Conservation (phyloP, 148 eudicot species). For the Amaranthus hypochondriacus region DNA sequence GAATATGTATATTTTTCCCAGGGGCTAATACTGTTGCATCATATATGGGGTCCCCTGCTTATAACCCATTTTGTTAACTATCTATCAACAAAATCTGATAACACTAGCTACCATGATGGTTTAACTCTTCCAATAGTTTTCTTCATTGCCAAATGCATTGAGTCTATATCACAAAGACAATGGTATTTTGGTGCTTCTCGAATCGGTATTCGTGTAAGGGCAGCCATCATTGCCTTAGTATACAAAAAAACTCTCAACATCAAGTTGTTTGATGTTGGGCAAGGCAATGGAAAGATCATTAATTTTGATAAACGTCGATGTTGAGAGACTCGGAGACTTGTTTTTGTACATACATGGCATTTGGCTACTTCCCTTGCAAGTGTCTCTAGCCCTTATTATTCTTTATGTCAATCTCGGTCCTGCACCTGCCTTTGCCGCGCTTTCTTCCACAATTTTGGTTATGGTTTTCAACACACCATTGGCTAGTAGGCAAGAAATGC, state of each 20-base stretch:
- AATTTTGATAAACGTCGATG: slow-evolving; percentile 65
- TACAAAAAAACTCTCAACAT: slow-evolving; percentile 62
- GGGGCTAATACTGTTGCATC: slow-evolving; percentile 79
- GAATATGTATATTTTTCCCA: slow-evolving; percentile 20
- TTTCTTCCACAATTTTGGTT: slow-evolving; percentile 57
- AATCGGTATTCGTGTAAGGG: slow-evolving; percentile 55
- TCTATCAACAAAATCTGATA: slow-evolving; percentile 46
- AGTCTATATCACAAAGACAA: slow-evolving; percentile 75
- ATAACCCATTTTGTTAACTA: slow-evolving; percentile 70
- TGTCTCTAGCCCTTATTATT: slow-evolving; percentile 57
- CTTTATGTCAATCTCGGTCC: slow-evolving; percentile 66
- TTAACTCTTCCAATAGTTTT: slow-evolving; percentile 57
- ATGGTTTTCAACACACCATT: slow-evolving; percentile 79
- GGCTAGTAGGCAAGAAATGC: slow-evolving; percentile 59
- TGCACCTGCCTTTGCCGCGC: slow-evolving; percentile 68
- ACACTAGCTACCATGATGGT: slow-evolving; percentile 42
- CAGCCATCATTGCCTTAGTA: slow-evolving; percentile 51
- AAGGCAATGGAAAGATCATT: slow-evolving; percentile 51
- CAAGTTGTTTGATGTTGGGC: slow-evolving; percentile 41
- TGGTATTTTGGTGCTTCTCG: slow-evolving; percentile 87
- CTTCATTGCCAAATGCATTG: slow-evolving; percentile 62
- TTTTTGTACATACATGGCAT: slow-evolving; percentile 65
- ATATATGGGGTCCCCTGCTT: slow-evolving; percentile 69
- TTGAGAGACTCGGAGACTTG: slow-evolving; percentile 85
- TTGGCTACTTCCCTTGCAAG: slow-evolving; percentile 86